phyloP scores from a whole-genome alignment of 169 alveolate genomes.

The Toxoplasma gondii region DNA sequence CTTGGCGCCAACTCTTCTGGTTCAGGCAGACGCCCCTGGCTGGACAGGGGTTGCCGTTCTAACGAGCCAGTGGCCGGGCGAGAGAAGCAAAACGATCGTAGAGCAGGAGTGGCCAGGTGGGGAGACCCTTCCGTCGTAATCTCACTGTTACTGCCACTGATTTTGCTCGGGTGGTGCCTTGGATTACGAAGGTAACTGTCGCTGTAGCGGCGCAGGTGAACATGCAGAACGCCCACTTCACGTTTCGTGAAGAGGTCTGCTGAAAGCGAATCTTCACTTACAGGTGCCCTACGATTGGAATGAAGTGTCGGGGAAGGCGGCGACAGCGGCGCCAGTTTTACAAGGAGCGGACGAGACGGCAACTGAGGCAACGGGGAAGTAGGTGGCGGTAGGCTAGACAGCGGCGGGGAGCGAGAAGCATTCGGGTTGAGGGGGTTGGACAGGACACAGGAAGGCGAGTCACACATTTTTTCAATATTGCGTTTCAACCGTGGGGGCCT shows the following conservation, averaged over 20 bases:
- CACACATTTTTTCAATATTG: neutral
- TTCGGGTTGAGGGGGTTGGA: slow-evolving; percentile 2
- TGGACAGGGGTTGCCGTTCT: neutral
- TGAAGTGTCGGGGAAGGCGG: slow-evolving; percentile 20
- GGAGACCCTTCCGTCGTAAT: neutral
- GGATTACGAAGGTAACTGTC: neutral
- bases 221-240: neutral
- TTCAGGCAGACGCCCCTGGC: neutral
- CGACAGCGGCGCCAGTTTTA: slow-evolving; percentile 9
- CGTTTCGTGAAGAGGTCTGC: neutral
- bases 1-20: neutral
- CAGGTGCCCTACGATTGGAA: neutral
- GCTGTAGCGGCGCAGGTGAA: neutral
- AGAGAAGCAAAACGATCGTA: neutral
- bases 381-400: slow-evolving; percentile 19
- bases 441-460: neutral
- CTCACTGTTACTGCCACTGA: neutral
- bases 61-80: neutral
- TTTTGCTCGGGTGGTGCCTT: neutral
- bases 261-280: neutral
- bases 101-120: neutral
- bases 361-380: slow-evolving; percentile 18
- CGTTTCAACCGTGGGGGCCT: too few species aligned
- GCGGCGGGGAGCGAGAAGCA: neutral
- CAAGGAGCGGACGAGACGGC: slow-evolving; percentile 18